Conservation (phyloP, 495 filamentous ascomycete species). For the Penicillium soppii region DNA sequence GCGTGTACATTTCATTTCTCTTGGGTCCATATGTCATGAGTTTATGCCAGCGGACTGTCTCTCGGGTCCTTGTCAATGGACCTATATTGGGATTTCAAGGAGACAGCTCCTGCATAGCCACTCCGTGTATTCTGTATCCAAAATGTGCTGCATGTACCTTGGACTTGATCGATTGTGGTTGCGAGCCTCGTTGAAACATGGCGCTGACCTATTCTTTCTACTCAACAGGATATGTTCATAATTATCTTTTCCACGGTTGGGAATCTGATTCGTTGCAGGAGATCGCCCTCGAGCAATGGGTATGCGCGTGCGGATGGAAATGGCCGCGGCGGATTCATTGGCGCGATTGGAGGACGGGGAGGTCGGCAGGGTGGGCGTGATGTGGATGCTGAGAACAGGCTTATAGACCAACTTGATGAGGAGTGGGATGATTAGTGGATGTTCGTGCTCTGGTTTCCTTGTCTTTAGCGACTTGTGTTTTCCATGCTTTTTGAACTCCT, state of each 20-base stretch:
- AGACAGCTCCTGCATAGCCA: constrained; percentile 4
- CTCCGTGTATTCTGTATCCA: not conserved
- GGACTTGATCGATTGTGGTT: not conserved
- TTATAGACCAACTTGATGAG: constrained; percentile 96
- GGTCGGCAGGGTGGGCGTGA: constrained; percentile 42
- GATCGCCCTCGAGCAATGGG: constrained; percentile 43
- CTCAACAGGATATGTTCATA: constrained; percentile 72
- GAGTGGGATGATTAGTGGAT: constrained; percentile 60
- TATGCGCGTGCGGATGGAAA: constrained; percentile 52
- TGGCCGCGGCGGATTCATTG: constrained; percentile 31
- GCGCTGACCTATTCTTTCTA: constrained; percentile 15
- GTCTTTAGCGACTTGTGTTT: constrained; percentile 1
- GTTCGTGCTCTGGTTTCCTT: not conserved
- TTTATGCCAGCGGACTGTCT: constrained; percentile 7
- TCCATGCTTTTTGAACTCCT: not conserved
- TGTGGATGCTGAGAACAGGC: constrained; percentile 82
- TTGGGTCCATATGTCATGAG: constrained; percentile 5
- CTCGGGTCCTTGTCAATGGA: constrained; percentile 2
- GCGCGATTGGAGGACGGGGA: constrained; percentile 39
- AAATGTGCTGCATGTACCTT: not conserved
- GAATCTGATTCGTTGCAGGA: constrained; percentile 55
- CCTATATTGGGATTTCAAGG: not conserved
- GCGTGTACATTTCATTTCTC: constrained; percentile 14
- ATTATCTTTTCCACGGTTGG: constrained; percentile 77
- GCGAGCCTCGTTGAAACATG: not conserved